Base-by-base conservation (phyloP, 2,329 filamentous ascomycete species). In the Trichophyton simii region DNA sequence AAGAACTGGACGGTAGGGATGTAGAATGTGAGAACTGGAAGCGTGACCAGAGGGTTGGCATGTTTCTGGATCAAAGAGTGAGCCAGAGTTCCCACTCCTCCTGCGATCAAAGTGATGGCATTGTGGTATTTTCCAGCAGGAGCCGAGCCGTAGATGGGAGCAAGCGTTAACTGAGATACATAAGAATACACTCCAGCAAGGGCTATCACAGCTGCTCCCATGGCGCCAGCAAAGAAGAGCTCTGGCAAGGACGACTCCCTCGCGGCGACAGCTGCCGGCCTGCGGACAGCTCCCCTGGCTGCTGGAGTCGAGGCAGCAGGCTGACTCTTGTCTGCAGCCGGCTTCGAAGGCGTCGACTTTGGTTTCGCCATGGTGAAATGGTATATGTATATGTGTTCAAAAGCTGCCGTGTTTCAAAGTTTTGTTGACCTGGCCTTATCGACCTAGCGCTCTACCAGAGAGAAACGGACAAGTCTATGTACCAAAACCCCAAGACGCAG, bases 91-190 rank as follows among this genome's bases (percentile, higher is more conserved):
- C 89, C 90, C 15, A 85, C 72, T 64, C 91, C 86, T 63, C 85
- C 83, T 31, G 83, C 85, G 2, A 82, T 76, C 67, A 84, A 84
- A 64, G 90, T 77, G 63, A 85, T 80, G 70, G 82, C 82, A 59
- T 80, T 76, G 72, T 96, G 92, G 72, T 86, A 87, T 66, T 87
- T 78, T 0, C 83, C 81, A 0, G 90, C 80, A 1, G 92, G 88
- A 42, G 95, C 88, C 15, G 86, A 85, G 59, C 94, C 94, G 73
- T 95, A 97, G 9, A 95, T 87, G 1, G 94, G 94, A 20, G 90
- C 88, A 38, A 97, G 79, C 44, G 83, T 86, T 64, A 91, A 79
- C 70, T 89, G 84, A 38, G 76, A 77, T 25, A 77, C 66, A 36
- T 72, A 72, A 3, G 76, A 76, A 63, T 72, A 77, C 38, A 71